Evolutionary conservation across 129 eudicot species (phyloP), one percentile per base, ranked within the genome.

Genomic region (Flaveria sonorensis): DNA sequence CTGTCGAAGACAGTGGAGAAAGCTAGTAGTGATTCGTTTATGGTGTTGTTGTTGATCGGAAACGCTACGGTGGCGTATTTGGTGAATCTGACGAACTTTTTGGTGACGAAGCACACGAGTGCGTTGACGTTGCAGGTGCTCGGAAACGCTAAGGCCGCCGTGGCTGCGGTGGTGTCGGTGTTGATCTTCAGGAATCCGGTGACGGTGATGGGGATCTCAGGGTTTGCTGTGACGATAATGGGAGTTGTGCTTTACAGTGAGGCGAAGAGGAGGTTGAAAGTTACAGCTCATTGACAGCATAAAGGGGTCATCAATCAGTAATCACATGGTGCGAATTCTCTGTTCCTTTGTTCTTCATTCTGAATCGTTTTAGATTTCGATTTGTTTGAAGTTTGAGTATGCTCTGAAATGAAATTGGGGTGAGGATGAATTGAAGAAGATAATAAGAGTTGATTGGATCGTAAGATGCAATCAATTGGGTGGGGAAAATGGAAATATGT

Each of bases 221-320:
- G 96, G 65, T 91, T 88, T 52, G 93, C 82, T 2, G 91, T 91
- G 10, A 92, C 97, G 1, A 74, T 89, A 53, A 84, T 89, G 88
- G 96, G 97, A 46, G 97, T 89, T 13, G 95, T 86, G 71, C 88
- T 89, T 84, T 92, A 92, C 89, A 87, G 93, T 55, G 96, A 92
- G 72, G 96, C 97, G 8, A 92, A 76, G 77, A 89, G 85, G 83
- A 85, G 97, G 62, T 82, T 86, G 40, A 92, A 89, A 82, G 81
- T 30, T 50, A 91, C 89, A 81, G 87, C 91, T 77, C 91, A 91
- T 79, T 86, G 91, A 88, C 76, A 60, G 76, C 64, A 6, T 10
- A 73, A 55, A 32, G 14, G 36, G n/a, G n/a, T n/a, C n/a, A n/a
- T n/a, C n/a, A n/a, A n/a, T n/a, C n/a, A n/a, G n/a, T n/a, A 51